Evolutionary conservation across 345 rosid genomes (phyloP).

Genomic region (Salix caprea): DNA sequence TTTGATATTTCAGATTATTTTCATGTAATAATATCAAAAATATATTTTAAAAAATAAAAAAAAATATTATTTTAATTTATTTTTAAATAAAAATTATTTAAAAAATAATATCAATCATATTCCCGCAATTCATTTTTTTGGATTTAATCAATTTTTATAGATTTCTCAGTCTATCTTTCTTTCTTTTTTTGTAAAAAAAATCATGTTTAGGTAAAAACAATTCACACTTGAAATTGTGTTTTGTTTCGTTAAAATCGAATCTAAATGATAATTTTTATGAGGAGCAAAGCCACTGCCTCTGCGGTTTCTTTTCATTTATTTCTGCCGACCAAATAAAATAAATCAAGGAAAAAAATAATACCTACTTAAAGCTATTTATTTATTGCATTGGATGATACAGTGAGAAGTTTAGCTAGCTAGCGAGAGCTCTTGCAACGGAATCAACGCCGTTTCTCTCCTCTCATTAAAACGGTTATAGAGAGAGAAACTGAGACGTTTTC

Average conservation of each 20-base stretch:
- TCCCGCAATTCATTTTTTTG: too few species aligned
- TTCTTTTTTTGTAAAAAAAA: too few species aligned
- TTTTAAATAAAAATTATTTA: too few species aligned
- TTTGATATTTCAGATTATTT: too few species aligned
- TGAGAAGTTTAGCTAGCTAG: background rate
- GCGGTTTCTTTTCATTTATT: background rate
- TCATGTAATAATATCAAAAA: too few species aligned
- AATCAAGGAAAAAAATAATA: background rate
- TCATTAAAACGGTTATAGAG: background rate
- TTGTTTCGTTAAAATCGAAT: background rate
- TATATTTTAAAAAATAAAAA: too few species aligned
- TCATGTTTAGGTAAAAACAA: too few species aligned
- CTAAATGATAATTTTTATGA: background rate
- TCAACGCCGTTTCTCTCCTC: background rate
- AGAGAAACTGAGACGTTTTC: background rate
- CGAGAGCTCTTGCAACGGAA: background rate
- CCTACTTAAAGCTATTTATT: background rate
- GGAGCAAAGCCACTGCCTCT: background rate
- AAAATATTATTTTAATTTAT: too few species aligned
- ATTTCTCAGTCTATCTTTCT: too few species aligned
- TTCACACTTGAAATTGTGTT: too few species aligned
- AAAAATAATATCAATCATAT: too few species aligned
- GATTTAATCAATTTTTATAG: too few species aligned
- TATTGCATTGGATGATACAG: slow-evolving; percentile 1
- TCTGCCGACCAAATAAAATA: background rate